These are phyloP conservation scores for Pseudonectria foliicola DNA, from an alignment of 2,329 filamentous ascomycete genomes.

Conservation along the genomic window DNA sequence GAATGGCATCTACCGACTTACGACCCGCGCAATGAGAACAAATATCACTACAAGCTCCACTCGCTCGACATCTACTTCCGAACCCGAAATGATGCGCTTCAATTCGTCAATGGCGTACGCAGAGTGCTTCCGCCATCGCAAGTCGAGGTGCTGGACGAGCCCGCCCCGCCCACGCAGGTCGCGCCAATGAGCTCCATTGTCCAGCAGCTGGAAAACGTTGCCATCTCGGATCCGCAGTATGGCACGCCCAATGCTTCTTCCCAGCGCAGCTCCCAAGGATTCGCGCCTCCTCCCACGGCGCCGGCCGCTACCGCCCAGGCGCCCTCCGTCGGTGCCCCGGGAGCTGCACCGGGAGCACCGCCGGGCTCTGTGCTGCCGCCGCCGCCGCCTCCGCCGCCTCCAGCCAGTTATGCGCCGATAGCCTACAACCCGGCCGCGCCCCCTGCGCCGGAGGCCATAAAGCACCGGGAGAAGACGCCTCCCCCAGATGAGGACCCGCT, in stretches of 20 bases:
- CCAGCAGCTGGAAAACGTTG: constrained; percentile 64
- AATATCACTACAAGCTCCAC: constrained; percentile 72
- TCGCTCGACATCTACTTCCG: constrained; percentile 75
- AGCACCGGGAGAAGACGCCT: constrained; percentile 72
- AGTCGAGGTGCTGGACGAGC: constrained; percentile 59
- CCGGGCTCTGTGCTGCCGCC: constrained; percentile 11
- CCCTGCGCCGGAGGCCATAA: constrained; percentile 63
- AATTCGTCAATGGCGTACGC: constrained; percentile 62
- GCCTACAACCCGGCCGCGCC: constrained; percentile 76
- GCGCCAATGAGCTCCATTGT: constrained; percentile 60
- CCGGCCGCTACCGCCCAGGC: constrained; percentile 12
- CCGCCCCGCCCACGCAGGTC: constrained; percentile 40
- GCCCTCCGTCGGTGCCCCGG: constrained; percentile 5
- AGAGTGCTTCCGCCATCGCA: constrained; percentile 55
- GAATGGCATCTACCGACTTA: constrained; percentile 72
- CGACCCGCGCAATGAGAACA: constrained; percentile 66
- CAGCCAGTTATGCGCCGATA: constrained; percentile 53
- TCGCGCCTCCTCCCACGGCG: constrained; percentile 18
- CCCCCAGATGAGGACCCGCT: constrained; percentile 59
- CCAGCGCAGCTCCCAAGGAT: constrained; percentile 10
- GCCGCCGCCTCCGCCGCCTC: constrained; percentile 23
- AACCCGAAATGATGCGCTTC: constrained; percentile 63
- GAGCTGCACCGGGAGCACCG: too few relatives aligned
- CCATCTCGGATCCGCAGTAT: constrained; percentile 54
- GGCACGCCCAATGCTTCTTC: constrained; percentile 17